These are phyloP conservation scores for Globomyces pollinis-pini DNA, from an alignment of 192 early-diverging fungal species.

Conservation along the genomic window DNA sequence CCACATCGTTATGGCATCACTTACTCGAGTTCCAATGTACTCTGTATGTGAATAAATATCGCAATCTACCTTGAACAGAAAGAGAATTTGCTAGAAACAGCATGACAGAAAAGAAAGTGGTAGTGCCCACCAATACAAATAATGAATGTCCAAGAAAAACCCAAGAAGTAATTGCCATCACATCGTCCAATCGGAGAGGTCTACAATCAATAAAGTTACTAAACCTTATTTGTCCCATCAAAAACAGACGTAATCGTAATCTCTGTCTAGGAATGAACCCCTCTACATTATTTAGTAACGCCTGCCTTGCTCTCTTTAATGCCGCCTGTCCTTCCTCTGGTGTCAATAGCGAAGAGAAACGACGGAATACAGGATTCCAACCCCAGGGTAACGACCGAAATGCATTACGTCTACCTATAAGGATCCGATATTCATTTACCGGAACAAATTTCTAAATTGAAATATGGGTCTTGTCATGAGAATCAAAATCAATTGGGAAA, in stretches of 20 bases:
- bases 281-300: conserved; percentile 12
- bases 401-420: neutral
- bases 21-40: conserved; percentile 69
- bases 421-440: neutral
- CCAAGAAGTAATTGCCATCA: conserved; percentile 84
- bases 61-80: conserved; percentile 58
- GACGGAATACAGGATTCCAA: too few species aligned
- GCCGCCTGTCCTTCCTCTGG: conserved; percentile 1
- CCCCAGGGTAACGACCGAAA: too few species aligned
- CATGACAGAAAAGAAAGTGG: conserved; percentile 75
- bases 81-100: conserved; percentile 73
- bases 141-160: conserved; percentile 75
- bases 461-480: neutral
- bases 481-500: too few species aligned
- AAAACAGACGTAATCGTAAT: conserved; percentile 32
- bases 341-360: too few species aligned
- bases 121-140: conserved; percentile 82
- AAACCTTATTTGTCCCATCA: conserved; percentile 32
- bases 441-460: neutral
- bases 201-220: too few species aligned
- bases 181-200: conserved; percentile 62
- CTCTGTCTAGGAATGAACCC: conserved; percentile 25
- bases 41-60: conserved; percentile 18
- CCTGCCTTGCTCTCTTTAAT: conserved; percentile 2
- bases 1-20: conserved; percentile 66